These are phyloP conservation scores for Irpex rosettiformis DNA, from an alignment of 1,284 basidiomycete genomes.

Conservation along the genomic window DNA sequence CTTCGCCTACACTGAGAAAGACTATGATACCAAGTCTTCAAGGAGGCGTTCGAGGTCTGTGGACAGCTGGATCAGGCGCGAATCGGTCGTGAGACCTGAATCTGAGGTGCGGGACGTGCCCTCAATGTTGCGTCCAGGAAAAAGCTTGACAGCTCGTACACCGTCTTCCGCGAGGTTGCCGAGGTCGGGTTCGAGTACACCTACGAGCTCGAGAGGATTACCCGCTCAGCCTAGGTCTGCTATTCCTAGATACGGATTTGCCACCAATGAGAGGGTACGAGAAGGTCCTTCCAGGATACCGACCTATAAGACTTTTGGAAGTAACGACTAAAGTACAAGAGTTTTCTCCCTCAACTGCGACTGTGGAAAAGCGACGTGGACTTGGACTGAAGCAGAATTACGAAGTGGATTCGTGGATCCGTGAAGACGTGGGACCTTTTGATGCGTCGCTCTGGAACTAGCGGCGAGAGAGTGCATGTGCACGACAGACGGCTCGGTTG, in stretches of 20 bases:
- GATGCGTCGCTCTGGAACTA: too few relatives aligned
- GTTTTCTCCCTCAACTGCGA: background rate
- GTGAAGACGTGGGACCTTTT: too few relatives aligned
- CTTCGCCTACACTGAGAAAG: constrained; percentile 6
- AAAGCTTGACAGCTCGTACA: background rate
- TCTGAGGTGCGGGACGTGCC: constrained; percentile 1
- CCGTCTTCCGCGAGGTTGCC: background rate
- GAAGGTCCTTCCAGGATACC: background rate
- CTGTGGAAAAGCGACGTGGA: too few relatives aligned
- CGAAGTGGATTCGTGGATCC: too few relatives aligned
- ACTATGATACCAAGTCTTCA: constrained; percentile 18
- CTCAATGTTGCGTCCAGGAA: constrained; percentile 3
- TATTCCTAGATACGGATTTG: background rate
- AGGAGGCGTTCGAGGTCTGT: constrained; percentile 22
- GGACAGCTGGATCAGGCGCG: constrained; percentile 10
- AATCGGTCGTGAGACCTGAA: background rate
- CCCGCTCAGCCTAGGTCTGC: background rate
- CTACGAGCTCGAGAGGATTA: background rate
- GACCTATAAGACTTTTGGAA: background rate
- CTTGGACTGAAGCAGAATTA: too few relatives aligned
- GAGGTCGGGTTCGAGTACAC: background rate
- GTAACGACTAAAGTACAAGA: background rate
- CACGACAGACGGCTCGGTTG: too few relatives aligned
- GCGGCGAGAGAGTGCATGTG: too few relatives aligned
- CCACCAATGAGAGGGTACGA: background rate